Evolutionary conservation across 129 eudicot genomes (phyloP), one percentile per base, ranked within the genome.

Genomic region (Pseudognaphalium luteoalbum): DNA sequence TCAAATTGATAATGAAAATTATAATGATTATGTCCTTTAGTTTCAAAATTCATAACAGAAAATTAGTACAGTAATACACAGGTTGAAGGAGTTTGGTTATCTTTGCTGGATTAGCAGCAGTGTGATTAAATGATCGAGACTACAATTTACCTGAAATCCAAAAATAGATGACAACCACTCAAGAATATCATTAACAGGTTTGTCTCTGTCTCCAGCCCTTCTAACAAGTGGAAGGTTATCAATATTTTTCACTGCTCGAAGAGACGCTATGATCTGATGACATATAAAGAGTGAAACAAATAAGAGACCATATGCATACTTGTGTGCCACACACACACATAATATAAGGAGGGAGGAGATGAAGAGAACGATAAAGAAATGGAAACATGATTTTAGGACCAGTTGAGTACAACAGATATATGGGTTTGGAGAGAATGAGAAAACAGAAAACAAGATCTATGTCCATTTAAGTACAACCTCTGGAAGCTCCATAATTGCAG

Each of bases 401-500:
- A 28, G 6, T 20, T 8, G 35, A 41, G 47, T 41, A 41, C 47
- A 41, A 41, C 47, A 41, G 47, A 41, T 42, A 42, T 42, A 42
- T 47, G 54, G 54, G 54, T 47, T 47, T 47, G 1, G 0, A 47
- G 66, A 71, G 37, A 14, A 41, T 14, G 14, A 41, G 14, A 41
- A 41, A 71, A 21, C 8, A 57, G 9, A 78, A 41, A 59, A 21
- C 7, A 57, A 73, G 34, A 76, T 44, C 28, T 42, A 6, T 21
- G 63, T 22, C 74, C 41, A 63, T 61, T 42, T 37, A 39, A 44
- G 80, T 65, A 86, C 75, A 65, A 94, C 99, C 97, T 95, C 99
- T 16, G 99, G 88, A 66, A 95, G 96, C 83, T 91, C 88, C 97
- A 91, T 91, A 61, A 95, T 91, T 83, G 94, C 95, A 61, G 99